These are phyloP conservation scores for Boletus sp. DNA, from an alignment of 1,284 basidiomycete genomes.

Conservation along the genomic window DNA sequence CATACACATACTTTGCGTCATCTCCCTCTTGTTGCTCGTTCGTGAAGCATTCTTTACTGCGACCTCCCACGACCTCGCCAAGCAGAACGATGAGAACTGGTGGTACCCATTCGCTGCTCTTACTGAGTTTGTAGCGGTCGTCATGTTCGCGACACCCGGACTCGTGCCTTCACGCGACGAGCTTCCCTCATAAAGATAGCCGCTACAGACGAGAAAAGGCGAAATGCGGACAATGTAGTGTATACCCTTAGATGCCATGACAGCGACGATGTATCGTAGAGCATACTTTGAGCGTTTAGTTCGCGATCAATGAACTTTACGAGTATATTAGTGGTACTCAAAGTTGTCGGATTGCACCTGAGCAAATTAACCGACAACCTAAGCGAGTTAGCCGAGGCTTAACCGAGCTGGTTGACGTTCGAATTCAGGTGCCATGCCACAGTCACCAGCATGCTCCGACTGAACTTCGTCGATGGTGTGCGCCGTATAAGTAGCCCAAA, in stretches of 20 bases:
- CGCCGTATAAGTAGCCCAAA: too few relatives aligned
- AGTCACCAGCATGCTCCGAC: too few relatives aligned
- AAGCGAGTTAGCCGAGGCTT: too few relatives aligned
- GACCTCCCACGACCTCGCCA: slow-evolving; percentile 29
- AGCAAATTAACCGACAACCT: too few relatives aligned
- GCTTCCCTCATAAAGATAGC: slow-evolving; percentile 19
- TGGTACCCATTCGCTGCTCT: slow-evolving; percentile 47
- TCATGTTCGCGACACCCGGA: slow-evolving; percentile 40
- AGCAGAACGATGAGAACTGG: slow-evolving; percentile 38
- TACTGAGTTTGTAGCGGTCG: slow-evolving; percentile 41
- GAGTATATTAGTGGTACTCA: not conserved
- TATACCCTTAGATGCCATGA: not conserved
- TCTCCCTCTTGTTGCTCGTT: slow-evolving; percentile 39
- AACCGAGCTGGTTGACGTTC: too few relatives aligned
- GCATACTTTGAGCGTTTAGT: not conserved
- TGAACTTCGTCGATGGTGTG: too few relatives aligned
- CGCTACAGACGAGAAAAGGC: not conserved
- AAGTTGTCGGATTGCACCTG: too few relatives aligned
- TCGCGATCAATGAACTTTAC: not conserved
- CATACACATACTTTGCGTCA: slow-evolving; percentile 34
- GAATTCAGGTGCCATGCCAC: too few relatives aligned
- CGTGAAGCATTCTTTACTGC: slow-evolving; percentile 41
- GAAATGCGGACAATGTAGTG: not conserved
- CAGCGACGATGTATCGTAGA: not conserved
- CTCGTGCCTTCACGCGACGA: slow-evolving; percentile 38